Evolutionary conservation across 257 asterid genomes (phyloP).

Genomic region (Lycium barbarum): DNA sequence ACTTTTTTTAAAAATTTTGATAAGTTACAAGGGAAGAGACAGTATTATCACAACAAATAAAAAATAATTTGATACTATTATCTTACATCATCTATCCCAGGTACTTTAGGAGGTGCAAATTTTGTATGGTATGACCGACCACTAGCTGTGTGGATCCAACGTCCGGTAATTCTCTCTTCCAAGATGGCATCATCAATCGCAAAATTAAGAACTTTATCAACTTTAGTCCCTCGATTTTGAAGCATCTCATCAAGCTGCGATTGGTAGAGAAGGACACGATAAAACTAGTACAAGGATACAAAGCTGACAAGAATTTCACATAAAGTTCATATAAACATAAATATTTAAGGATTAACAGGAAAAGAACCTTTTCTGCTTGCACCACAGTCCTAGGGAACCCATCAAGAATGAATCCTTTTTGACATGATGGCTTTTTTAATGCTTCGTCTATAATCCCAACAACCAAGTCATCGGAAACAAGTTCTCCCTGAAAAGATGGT

Average conservation of each 20-base stretch:
- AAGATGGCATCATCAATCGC: constrained; percentile 93
- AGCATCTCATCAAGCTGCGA: constrained; percentile 98
- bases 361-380: constrained; percentile 89
- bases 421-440: constrained; percentile 90
- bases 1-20: not conserved
- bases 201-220: constrained; percentile 94
- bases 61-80: not conserved
- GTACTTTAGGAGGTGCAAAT: constrained; percentile 90
- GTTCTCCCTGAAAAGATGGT: constrained; percentile 37
- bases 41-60: not conserved
- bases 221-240: constrained; percentile 76
- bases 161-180: constrained; percentile 98
- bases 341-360: not conserved
- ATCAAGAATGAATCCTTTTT: constrained; percentile 96
- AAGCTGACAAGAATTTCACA: constrained; percentile 12
- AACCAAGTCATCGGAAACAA: constrained; percentile 96
- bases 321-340: not conserved
- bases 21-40: not conserved
- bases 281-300: constrained; percentile 16
- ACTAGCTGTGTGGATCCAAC: constrained; percentile 98
- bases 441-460: constrained; percentile 97
- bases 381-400: constrained; percentile 97
- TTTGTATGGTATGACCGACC: constrained; percentile 91
- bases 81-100: constrained; percentile 88
- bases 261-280: not conserved